Base-by-base conservation (phyloP, 257 asterid species). In the Scutellaria barbata region DNA sequence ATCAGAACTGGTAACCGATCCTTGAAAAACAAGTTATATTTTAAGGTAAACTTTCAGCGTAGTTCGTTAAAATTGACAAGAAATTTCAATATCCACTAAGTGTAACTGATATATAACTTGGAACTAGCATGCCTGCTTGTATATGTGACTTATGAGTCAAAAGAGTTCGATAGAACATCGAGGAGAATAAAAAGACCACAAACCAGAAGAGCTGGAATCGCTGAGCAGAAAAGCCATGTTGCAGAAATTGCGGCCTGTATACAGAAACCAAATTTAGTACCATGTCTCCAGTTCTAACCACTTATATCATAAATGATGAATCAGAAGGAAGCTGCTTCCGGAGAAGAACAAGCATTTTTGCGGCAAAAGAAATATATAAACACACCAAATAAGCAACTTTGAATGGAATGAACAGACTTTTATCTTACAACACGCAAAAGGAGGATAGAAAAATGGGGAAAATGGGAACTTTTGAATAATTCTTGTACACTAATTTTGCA, bases 181-280 rank as follows among this genome's bases (percentile, higher is more conserved):
- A 48, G 52, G 68, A 56, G 47, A 37, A 67, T 10, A 56, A 13
- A 37, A 48, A 39, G 45, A 64, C 30, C 18, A 76, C 94, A 10
- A 73, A 88, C 98, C 98, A 90, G 88, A 70, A 93, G 89, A 6
- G 92, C 69, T 4, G 98, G 98, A 60, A 90, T 93, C 43, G 97
- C 92, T 0, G 95, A 77, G 77, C 83, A 83, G 69, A 93, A 90
- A 48, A 93, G 90, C 95, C 96, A 88, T 17, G 97, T 85, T 63
- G 98, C 90, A 52, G 97, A 93, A 71, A 93, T 72, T 33, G 96
- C 98, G 37, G 86, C 80, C 98, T 92, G 91, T 30, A 82, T 75
- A 80, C 53, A 33, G 76, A 77, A 46, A 63, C 51, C 45, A 80
- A 64, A 71, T 6, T 65, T 42, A 62, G 72, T 55, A 63, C 51